These are phyloP conservation scores for Calocybe gangraenosa DNA, from an alignment of 768 basidiomycete species.

Conservation along the genomic window DNA sequence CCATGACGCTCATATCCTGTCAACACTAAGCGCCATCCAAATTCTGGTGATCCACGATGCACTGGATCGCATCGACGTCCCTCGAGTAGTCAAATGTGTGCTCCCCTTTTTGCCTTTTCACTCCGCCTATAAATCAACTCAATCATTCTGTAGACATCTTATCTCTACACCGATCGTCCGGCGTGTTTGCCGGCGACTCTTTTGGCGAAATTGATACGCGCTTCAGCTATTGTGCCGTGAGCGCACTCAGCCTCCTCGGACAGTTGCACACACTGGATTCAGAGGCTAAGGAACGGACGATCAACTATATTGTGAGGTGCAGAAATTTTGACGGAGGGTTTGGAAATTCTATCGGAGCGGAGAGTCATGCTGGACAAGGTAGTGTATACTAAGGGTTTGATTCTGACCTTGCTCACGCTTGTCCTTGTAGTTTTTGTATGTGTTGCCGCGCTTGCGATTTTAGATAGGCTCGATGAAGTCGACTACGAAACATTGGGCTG, in stretches of 20 bases:
- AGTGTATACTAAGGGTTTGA: slow-evolving; percentile 1
- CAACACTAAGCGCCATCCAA: slow-evolving; percentile 90
- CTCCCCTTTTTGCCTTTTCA: background rate
- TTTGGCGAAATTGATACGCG: slow-evolving; percentile 95
- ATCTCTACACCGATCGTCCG: slow-evolving; percentile 80
- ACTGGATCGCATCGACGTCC: slow-evolving; percentile 62
- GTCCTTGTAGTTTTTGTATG: slow-evolving; percentile 78
- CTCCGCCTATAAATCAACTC: background rate
- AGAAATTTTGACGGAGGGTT: slow-evolving; percentile 96
- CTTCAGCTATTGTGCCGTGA: slow-evolving; percentile 86
- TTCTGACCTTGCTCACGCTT: background rate
- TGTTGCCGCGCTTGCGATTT: slow-evolving; percentile 80
- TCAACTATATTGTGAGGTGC: slow-evolving; percentile 71
- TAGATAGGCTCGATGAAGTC: slow-evolving; percentile 76
- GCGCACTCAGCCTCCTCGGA: slow-evolving; percentile 77
- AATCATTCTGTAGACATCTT: slow-evolving; percentile 60
- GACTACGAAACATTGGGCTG: slow-evolving; percentile 79
- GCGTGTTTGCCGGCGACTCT: slow-evolving; percentile 84
- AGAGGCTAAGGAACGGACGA: slow-evolving; percentile 60
- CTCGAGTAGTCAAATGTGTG: slow-evolving; percentile 73
- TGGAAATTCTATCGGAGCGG: slow-evolving; percentile 77
- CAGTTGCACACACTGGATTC: slow-evolving; percentile 63
- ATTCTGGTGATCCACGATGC: slow-evolving; percentile 86
- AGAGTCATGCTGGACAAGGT: slow-evolving; percentile 94
- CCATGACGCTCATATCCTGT: slow-evolving; percentile 86